A percentile compares a stretch with the other conserved stretches of the same genome.
Conservation (phyloP, 345 rosid genomes). For the Dovyalis caffra region DNA sequence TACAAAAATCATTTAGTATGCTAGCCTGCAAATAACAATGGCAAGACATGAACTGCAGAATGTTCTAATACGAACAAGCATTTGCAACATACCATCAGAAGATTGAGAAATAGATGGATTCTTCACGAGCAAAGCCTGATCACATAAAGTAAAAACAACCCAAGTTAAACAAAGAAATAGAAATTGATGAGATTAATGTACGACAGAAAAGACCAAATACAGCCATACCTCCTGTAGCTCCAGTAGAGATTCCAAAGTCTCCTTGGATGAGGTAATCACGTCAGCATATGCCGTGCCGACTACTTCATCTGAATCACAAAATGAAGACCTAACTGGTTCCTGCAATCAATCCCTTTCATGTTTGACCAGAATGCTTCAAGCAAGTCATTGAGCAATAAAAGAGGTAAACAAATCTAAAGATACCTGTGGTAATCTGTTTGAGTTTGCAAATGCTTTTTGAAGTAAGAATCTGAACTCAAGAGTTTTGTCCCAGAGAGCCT, state of each 20-base stretch:
- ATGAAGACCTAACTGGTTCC: slow-evolving; percentile 65
- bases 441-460: slow-evolving; percentile 71
- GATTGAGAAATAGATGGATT: slow-evolving; percentile 66
- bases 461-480: slow-evolving; percentile 83
- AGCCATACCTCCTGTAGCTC: slow-evolving; percentile 71
- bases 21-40: neutral
- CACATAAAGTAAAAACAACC: slow-evolving; percentile 5
- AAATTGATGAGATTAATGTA: neutral
- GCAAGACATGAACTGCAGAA: neutral
- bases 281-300: slow-evolving; percentile 61
- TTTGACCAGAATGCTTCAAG: slow-evolving; percentile 5
- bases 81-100: slow-evolving; percentile 49
- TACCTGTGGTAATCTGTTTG: slow-evolving; percentile 86
- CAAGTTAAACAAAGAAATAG: neutral
- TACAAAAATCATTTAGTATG: neutral
- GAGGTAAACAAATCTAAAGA: slow-evolving; percentile 1
- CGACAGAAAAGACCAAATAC: neutral
- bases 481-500: slow-evolving; percentile 85
- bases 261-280: slow-evolving; percentile 57
- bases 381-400: neutral
- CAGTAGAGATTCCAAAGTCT: slow-evolving; percentile 69
- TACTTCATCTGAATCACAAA: slow-evolving; percentile 51
- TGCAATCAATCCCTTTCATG: slow-evolving; percentile 29
- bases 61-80: slow-evolving; percentile 1
- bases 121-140: slow-evolving; percentile 75